These are phyloP conservation scores for Scenedesmus sp. DNA, from an alignment of 163 green algal species.

Conservation along the genomic window DNA sequence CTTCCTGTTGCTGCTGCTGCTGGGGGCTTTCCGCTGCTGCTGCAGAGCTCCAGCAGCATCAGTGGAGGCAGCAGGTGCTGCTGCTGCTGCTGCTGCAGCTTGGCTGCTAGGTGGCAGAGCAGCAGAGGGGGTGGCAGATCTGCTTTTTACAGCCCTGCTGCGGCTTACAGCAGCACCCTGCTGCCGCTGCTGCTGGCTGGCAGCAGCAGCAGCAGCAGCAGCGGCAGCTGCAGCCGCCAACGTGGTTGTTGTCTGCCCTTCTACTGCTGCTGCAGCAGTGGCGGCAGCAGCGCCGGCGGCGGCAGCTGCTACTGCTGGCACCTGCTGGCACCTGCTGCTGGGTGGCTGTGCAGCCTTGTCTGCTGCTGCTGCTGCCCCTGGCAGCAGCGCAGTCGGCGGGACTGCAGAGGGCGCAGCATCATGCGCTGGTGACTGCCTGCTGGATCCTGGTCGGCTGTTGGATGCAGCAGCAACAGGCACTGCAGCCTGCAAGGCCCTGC, in stretches of 20 bases:
- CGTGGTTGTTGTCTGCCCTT: neutral
- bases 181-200: neutral
- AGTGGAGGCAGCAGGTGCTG: neutral
- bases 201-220: neutral
- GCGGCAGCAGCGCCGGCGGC: neutral
- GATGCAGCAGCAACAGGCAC: slow-evolving; percentile 20
- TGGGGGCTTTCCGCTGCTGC: neutral
- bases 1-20: neutral
- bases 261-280: neutral
- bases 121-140: neutral
- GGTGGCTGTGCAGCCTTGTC: neutral
- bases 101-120: neutral
- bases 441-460: neutral
- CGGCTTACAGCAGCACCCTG: neutral
- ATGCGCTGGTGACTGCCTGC: neutral
- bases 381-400: neutral
- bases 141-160: neutral
- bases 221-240: neutral
- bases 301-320: slow-evolving; percentile 1
- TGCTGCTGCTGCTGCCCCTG: neutral
- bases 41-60: neutral
- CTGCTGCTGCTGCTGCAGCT: slow-evolving; percentile 1
- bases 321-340: neutral
- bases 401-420: neutral
- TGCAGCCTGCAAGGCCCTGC: neutral